phyloP scores from a whole-genome alignment of 495 filamentous ascomycete genomes.

The Penicillium maclennaniae region DNA sequence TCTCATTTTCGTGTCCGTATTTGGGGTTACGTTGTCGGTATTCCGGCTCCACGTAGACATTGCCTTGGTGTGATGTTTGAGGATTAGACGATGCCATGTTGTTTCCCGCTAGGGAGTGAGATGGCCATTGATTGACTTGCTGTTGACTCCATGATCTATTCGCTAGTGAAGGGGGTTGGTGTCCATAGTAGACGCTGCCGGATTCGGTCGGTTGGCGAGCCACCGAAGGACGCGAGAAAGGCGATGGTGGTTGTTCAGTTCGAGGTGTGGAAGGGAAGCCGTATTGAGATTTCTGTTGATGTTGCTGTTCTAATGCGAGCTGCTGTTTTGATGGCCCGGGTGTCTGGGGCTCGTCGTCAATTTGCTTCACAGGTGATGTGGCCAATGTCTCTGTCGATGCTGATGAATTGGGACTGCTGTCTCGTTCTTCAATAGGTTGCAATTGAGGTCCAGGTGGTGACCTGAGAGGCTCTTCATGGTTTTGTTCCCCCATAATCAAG shows the following conservation, averaged over 20 bases:
- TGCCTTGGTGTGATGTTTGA: background rate
- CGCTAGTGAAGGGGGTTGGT: background rate
- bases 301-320: background rate
- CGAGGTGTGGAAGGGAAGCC: background rate
- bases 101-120: constrained; percentile 10
- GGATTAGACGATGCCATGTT: background rate
- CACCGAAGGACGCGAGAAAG: constrained; percentile 15
- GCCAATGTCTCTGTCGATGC: background rate
- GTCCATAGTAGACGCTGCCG: constrained; percentile 7
- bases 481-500: background rate
- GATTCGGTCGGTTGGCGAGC: constrained; percentile 11
- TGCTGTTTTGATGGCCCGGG: background rate
- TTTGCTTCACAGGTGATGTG: background rate
- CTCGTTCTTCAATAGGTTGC: constrained; percentile 3
- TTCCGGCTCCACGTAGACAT: constrained; percentile 19
- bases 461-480: background rate
- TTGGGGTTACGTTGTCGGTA: constrained; percentile 20
- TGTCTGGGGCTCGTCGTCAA: background rate
- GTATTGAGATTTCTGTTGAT: background rate
- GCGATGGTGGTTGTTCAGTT: background rate
- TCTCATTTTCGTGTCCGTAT: constrained; percentile 16
- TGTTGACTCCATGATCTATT: constrained; percentile 2
- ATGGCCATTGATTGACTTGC: constrained; percentile 1
- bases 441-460: background rate
- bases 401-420: background rate